phyloP scores from a whole-genome alignment of 768 basidiomycete genomes.

The Rhizopogon sp. region DNA sequence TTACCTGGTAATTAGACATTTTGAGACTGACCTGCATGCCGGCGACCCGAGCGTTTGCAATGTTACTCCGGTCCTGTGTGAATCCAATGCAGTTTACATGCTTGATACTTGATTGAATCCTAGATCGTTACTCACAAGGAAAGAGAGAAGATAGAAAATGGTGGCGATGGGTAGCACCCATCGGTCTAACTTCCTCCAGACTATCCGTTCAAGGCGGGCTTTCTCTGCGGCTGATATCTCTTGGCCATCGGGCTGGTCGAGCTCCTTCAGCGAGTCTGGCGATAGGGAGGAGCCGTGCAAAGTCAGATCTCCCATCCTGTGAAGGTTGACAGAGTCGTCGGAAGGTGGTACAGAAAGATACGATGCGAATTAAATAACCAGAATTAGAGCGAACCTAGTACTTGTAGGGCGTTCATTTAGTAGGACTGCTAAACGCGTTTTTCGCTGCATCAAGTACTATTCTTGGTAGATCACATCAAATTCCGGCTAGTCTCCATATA shows the following conservation, averaged over 20 bases:
- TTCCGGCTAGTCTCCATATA: too few relatives aligned
- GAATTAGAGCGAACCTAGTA: background rate
- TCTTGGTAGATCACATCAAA: background rate
- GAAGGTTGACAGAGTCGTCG: background rate
- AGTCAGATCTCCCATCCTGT: constrained; percentile 4
- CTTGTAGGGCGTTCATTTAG: background rate
- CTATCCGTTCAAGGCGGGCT: constrained; percentile 29
- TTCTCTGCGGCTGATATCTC: constrained; percentile 12
- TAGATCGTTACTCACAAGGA: constrained; percentile 35
- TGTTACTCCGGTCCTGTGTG: constrained; percentile 35
- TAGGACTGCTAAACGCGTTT: background rate
- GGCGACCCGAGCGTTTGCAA: constrained; percentile 58
- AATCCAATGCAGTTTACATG: background rate
- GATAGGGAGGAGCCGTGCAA: background rate
- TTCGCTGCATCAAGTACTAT: background rate
- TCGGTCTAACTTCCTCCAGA: constrained; percentile 47
- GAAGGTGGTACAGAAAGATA: background rate
- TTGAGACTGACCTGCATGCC: constrained; percentile 50
- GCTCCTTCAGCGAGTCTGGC: constrained; percentile 5
- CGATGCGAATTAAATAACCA: background rate
- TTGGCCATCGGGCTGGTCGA: constrained; percentile 3
- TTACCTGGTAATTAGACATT: constrained; percentile 23
- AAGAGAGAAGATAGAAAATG: constrained; percentile 48
- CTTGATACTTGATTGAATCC: background rate
- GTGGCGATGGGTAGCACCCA: constrained; percentile 44